These are phyloP conservation scores for Chlorella sp. DNA, from an alignment of 139 green algal genomes.

Conservation along the genomic window DNA sequence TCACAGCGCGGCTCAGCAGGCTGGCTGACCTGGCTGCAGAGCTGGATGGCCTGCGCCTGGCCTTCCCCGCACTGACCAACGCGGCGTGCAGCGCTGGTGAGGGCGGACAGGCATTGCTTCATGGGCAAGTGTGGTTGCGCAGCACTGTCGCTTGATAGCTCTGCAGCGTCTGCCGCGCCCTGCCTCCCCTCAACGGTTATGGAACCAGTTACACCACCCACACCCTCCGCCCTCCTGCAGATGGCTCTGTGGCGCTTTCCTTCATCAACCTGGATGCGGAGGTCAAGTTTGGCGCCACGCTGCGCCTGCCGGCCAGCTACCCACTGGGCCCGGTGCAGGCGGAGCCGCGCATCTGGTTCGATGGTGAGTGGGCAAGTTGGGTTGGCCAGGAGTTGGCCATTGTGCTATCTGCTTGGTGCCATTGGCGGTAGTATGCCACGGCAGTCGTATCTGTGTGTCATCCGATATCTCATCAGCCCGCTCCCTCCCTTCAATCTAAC, in stretches of 20 bases:
- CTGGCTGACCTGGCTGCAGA: conserved; percentile 37
- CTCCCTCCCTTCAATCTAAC: not conserved
- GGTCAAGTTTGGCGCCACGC: conserved; percentile 33
- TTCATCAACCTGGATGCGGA: conserved; percentile 40
- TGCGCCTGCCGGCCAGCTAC: conserved; percentile 27
- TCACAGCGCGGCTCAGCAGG: conserved; percentile 5
- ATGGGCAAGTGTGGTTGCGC: no score
- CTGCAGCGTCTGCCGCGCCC: not conserved
- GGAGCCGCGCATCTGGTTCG: conserved; percentile 22
- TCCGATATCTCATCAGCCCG: no score
- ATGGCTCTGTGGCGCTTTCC: conserved; percentile 1
- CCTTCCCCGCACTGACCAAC: conserved; percentile 1
- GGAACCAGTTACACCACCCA: no score
- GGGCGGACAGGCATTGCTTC: no score
- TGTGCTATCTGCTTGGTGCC: no score
- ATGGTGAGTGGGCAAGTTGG: conserved; percentile 20
- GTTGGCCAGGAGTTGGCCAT: no score
- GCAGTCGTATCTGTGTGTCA: no score
- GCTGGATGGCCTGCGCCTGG: conserved; percentile 42
- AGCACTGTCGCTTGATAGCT: not conserved
- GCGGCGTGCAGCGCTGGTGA: conserved; percentile 16
- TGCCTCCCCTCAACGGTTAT: not conserved
- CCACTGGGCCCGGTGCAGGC: conserved; percentile 20
- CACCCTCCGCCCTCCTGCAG: no score
- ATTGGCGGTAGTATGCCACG: no score